Conservation (phyloP, 768 basidiomycete species). For the Xerocomus spinulosus region DNA sequence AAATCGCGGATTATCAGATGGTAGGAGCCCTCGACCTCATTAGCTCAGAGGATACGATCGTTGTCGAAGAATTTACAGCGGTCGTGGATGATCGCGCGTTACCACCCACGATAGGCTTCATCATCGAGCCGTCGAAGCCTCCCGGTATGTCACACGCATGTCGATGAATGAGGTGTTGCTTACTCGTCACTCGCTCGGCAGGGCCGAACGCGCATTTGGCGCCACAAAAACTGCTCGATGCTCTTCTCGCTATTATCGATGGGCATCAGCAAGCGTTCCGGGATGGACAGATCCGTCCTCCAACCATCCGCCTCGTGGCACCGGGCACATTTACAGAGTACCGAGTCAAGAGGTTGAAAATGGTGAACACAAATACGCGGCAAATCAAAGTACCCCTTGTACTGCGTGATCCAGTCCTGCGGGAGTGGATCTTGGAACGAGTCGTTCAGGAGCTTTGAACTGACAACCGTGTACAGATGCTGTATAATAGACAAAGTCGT, state of each 20-base stretch:
- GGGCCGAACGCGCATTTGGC: slow-evolving; percentile 4
- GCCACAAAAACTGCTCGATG: slow-evolving; percentile 4
- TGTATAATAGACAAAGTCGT: too few relatives aligned
- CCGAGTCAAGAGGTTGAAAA: slow-evolving; percentile 7
- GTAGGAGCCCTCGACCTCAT: neutral
- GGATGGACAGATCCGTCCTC: neutral
- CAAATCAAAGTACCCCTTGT: slow-evolving; percentile 18
- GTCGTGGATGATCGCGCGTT: slow-evolving; percentile 12
- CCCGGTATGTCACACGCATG: slow-evolving; percentile 2
- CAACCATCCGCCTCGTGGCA: slow-evolving; percentile 21
- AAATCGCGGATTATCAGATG: slow-evolving; percentile 12
- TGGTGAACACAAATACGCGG: neutral
- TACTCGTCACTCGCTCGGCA: neutral
- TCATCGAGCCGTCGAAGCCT: slow-evolving; percentile 11
- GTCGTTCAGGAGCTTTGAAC: too few relatives aligned
- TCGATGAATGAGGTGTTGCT: neutral
- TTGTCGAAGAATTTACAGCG: slow-evolving; percentile 12
- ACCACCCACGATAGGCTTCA: slow-evolving; percentile 7
- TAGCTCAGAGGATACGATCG: slow-evolving; percentile 1
- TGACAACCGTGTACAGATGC: too few relatives aligned
- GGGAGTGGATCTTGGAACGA: too few relatives aligned
- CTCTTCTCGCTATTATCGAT: neutral
- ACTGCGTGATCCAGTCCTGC: slow-evolving; percentile 2
- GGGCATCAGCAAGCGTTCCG: neutral
- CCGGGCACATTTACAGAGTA: slow-evolving; percentile 19